Base-by-base conservation (phyloP, 495 filamentous ascomycete species). In the Diplogelasinospora grovesii region DNA sequence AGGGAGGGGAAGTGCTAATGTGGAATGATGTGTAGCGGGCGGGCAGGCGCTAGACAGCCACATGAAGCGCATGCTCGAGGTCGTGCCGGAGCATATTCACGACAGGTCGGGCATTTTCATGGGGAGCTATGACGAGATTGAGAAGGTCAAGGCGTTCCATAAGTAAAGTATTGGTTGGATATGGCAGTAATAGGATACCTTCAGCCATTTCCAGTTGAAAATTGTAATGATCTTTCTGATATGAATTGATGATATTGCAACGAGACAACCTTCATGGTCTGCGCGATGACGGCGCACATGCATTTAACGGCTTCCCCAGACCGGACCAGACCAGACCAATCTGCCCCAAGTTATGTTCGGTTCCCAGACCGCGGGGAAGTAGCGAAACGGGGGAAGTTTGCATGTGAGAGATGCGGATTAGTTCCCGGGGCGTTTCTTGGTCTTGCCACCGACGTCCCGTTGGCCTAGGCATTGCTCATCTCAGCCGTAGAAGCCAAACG, bases 41-140 rank as follows among this genome's bases (percentile, higher is more conserved):
- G 92, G 92, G 32, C 78, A 92, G 64, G 92, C 92, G 2, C 71
- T 98, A 14, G 83, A 95, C 64, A 85, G 84, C 64, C 77, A 79
- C 26, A 92, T 93, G 85, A 65, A 79, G 45, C 81, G 92, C 25
- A 87, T 98, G 81, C 70, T 98, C 41, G 80, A 85, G 32, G 83
- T 96, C 36, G 80, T 88, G 2, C 92, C 92, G 1, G 84, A 95
- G 63, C 76, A 86, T 59, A 98, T 98, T 52, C 92, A 98, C 59
- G 92, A 98, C 69, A 79, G 82, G 53, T 87, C 87, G 16, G 92
- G 92, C 52, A 95, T 98, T 53, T 98, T 90, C 73, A 74, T 98
- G 68, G 92, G 92, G 44, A 94, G 86, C 38, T 85, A 85, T 46
- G 84, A 93, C 41, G 92, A 98, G 74, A 80, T 98, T 18, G 84